Percentiles rank a stretch among this genome's conserved stretches.
phyloP scores from a whole-genome alignment of 2,329 filamentous ascomycete species.

The Neofusicoccum sp. region DNA sequence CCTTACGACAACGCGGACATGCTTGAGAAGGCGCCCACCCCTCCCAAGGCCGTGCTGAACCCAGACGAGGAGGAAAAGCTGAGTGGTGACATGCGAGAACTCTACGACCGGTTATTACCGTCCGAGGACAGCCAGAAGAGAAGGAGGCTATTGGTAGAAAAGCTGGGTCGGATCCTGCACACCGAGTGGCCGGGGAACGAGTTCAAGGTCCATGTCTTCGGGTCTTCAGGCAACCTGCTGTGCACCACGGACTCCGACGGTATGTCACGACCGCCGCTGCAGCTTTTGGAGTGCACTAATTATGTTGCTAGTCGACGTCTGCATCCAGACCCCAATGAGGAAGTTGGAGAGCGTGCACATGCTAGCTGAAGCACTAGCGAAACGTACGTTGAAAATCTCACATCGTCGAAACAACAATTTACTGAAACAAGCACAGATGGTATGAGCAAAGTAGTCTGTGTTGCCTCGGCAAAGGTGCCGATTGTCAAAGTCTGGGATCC shows the following conservation, averaged over 20 bases:
- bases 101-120: constrained; percentile 83
- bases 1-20: constrained; percentile 88
- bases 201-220: constrained; percentile 90
- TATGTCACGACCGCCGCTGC: constrained; percentile 47
- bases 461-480: constrained; percentile 91
- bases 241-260: constrained; percentile 96
- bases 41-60: constrained; percentile 56
- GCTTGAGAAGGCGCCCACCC: constrained; percentile 66
- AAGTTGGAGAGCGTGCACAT: constrained; percentile 86
- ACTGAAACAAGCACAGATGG: constrained; percentile 63
- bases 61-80: constrained; percentile 52
- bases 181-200: constrained; percentile 87
- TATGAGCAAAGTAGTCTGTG: constrained; percentile 95
- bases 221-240: constrained; percentile 93
- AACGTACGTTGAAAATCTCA: constrained; percentile 59
- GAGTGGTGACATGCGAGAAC: constrained; percentile 76
- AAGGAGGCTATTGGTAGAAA: constrained; percentile 73
- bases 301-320: constrained; percentile 75
- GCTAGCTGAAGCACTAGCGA: constrained; percentile 80
- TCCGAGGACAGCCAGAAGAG: constrained; percentile 75
- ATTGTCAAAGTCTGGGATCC: constrained; percentile 99
- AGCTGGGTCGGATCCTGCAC: constrained; percentile 84
- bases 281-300: constrained; percentile 26
- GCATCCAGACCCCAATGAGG: constrained; percentile 88
- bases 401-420: not conserved